Evolutionary conservation across 2,329 filamentous ascomycete species (phyloP), one percentile per base, ranked within the genome.

Genomic region (Botryosphaeria agaves): DNA sequence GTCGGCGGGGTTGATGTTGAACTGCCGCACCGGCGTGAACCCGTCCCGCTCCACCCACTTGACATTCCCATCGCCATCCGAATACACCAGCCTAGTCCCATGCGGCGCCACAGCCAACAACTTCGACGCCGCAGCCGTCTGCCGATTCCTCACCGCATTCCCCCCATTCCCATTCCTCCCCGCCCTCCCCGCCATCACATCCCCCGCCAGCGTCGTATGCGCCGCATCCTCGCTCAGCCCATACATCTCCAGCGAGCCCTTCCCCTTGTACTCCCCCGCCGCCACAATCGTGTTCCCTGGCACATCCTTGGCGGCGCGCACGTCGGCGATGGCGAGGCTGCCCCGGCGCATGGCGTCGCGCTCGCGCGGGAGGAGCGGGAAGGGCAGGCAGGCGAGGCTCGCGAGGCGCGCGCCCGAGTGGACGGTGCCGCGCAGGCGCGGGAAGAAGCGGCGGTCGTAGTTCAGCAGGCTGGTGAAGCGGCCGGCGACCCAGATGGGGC

Each of bases 11-110:
- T 72, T 73, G 45, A 75, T 63, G 38, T 72, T 72, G 49, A 66
- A 65, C 1, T 57, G 55, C 9, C 69, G 57, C 4, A 73, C 60
- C 16, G 62, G 55, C 6, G 60, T 59, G 21, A 55, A 57, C 1
- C 80, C 84, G 45, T 94, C 83, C 20, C 85, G 66, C 52, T 95
- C 87, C 26, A 91, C 72, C 85, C 87, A 95, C 49, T 83, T 87
- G 38, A 95, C 52, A 30, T 76, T 72, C 0, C 87, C 87, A 15
- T 82, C 72, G 1, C 79, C 79, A 44, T 95, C 87, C 2, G 81
- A 81, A 39, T 80, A 80, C 12, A 83, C 82, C 18, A 94, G 66
- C 4, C 79, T 68, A 5, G 76, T 78, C 4, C 87, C 87, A 40
- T 95, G 87, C 11, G 75, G 73, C 4, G 74, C 71, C 0, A 89